phyloP scores from a whole-genome alignment of 345 rosid species.

The Acer saccharum region DNA sequence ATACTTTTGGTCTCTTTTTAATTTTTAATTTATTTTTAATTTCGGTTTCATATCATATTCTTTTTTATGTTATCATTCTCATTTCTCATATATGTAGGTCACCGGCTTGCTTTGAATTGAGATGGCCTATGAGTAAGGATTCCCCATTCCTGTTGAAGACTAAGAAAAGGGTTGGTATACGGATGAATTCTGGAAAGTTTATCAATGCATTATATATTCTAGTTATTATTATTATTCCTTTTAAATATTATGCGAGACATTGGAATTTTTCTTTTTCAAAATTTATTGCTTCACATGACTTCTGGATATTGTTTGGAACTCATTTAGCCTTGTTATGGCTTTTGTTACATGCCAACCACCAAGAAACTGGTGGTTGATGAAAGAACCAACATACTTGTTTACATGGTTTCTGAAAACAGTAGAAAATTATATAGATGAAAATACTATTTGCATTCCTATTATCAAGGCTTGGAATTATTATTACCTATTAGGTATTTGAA shows the following conservation, averaged over 20 bases:
- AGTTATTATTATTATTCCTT: not conserved
- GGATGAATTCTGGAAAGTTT: conserved; percentile 7
- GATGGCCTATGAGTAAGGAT: conserved; percentile 72
- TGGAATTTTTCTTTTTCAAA: not conserved
- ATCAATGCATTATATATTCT: not conserved
- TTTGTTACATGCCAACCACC: not conserved
- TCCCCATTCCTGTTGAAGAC: conserved; percentile 60
- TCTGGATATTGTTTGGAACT: not conserved
- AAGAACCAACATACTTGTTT: not conserved
- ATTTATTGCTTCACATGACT: not conserved
- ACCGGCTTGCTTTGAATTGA: conserved; percentile 85
- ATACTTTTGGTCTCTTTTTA: conserved; percentile 80
- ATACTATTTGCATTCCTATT: not conserved
- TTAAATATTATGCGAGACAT: not conserved
- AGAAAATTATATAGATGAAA: not conserved
- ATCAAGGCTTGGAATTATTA: not conserved
- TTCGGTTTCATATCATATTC: conserved; percentile 1
- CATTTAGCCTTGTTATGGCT: not conserved
- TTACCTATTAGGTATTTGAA: not conserved
- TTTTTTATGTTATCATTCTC: conserved; percentile 18
- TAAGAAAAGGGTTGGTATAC: conserved; percentile 72
- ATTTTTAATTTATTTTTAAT: conserved; percentile 21
- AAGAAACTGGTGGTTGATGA: not conserved
- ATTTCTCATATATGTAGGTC: conserved; percentile 58
- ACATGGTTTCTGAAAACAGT: conserved; percentile 1